Evolutionary conservation across 345 rosid genomes (phyloP).

Genomic region (Reutealis trisperma): DNA sequence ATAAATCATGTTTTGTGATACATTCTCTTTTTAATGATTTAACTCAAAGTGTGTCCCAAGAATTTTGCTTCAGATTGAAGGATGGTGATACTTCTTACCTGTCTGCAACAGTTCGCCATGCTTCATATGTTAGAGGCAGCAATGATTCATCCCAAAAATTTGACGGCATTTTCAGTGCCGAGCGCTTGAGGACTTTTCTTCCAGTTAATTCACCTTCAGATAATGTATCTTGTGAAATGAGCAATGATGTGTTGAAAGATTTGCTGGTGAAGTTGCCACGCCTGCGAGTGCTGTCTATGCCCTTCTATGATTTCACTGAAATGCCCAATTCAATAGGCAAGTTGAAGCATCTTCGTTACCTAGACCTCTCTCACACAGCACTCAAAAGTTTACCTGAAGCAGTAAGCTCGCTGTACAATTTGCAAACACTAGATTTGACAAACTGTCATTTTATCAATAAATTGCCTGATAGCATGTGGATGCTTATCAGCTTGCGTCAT

Average conservation of each 20-base stretch:
- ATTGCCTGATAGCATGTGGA: slow-evolving; percentile 1
- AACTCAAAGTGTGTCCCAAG: neutral
- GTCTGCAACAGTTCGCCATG: neutral
- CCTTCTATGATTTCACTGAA: neutral
- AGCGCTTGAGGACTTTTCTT: neutral
- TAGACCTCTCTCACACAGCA: neutral
- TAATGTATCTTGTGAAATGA: neutral
- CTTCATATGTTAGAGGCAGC: neutral
- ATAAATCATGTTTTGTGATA: neutral
- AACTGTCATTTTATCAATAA: neutral
- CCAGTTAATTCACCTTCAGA: neutral
- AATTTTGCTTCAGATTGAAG: neutral
- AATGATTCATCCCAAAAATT: neutral
- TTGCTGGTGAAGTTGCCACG: neutral
- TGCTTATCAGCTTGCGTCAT: neutral
- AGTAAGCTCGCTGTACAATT: neutral
- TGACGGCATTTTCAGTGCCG: neutral
- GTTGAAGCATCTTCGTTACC: slow-evolving; percentile 7
- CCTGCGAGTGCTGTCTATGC: slow-evolving; percentile 12
- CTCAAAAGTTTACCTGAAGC: slow-evolving; percentile 8
- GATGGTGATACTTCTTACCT: neutral
- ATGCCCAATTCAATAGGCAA: neutral
- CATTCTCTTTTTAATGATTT: neutral
- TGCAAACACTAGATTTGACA: neutral
- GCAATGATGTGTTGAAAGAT: neutral